Evolutionary conservation across 169 alveolate species (phyloP).

Genomic region (Cardiosporidium cionae): DNA sequence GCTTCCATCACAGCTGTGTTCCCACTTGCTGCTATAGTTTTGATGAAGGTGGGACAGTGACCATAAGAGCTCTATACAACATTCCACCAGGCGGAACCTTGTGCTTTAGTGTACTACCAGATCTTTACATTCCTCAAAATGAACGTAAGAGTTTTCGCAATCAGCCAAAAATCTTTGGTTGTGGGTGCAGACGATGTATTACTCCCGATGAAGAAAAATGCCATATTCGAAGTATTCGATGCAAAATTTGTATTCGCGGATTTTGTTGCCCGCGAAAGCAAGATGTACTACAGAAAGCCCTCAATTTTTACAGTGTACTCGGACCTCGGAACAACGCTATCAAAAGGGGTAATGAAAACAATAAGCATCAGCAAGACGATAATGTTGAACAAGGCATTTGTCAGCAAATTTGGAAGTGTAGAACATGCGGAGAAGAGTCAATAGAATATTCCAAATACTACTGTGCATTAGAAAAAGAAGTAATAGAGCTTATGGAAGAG

Average conservation of each 20-base stretch:
- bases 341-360: neutral
- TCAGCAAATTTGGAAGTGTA: conserved; percentile 61
- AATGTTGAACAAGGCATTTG: no score
- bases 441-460: conserved; percentile 28
- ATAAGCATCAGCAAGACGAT: neutral
- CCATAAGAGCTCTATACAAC: conserved; percentile 61
- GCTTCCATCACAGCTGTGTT: conserved; percentile 65
- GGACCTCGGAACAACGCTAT: neutral
- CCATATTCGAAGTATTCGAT: conserved; percentile 53
- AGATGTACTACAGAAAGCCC: conserved; percentile 22
- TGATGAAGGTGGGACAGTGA: conserved; percentile 57
- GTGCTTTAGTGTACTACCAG: conserved; percentile 54
- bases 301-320: conserved; percentile 23
- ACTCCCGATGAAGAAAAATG: conserved; percentile 54
- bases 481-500: conserved; percentile 28
- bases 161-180: conserved; percentile 48
- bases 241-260: conserved; percentile 55
- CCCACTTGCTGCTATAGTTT: conserved; percentile 63
- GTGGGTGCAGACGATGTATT: conserved; percentile 61
- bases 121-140: conserved; percentile 61
- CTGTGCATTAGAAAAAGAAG: conserved; percentile 37
- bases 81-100: conserved; percentile 65
- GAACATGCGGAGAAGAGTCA: conserved; percentile 53
- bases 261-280: conserved; percentile 41
- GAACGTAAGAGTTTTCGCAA: conserved; percentile 48